Evolutionary conservation across 176 grass and related monocot genomes (phyloP).

Genomic region (Oryza australiensis): DNA sequence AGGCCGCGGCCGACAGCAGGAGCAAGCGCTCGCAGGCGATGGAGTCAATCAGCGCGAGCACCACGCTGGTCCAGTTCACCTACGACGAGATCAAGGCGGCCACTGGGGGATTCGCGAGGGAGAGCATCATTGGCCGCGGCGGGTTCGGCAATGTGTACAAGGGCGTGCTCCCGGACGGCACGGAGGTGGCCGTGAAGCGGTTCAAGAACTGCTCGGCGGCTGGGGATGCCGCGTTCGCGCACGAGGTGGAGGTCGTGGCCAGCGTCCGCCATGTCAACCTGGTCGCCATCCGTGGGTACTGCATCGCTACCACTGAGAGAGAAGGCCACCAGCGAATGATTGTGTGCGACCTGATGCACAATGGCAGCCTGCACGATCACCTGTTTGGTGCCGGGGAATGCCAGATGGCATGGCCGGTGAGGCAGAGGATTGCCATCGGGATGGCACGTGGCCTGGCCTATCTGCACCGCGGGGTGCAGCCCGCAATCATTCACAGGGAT

Average conservation of each 20-base stretch:
- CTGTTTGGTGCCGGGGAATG: slow-evolving; percentile 52
- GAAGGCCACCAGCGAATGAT: slow-evolving; percentile 96
- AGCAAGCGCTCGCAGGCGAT: slow-evolving; percentile 59
- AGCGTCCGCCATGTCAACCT: slow-evolving; percentile 92
- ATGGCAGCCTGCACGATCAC: slow-evolving; percentile 92
- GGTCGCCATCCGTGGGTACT: slow-evolving; percentile 73
- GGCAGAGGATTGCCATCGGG: slow-evolving; percentile 80
- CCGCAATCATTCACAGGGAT: slow-evolving; percentile 92
- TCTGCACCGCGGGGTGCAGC: slow-evolving; percentile 65
- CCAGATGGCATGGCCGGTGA: slow-evolving; percentile 58
- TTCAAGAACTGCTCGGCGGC: slow-evolving; percentile 92
- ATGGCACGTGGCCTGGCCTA: slow-evolving; percentile 78
- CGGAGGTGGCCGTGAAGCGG: slow-evolving; percentile 73
- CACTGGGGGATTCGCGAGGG: slow-evolving; percentile 54
- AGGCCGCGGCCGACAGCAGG: slow-evolving; percentile 27
- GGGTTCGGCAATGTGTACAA: slow-evolving; percentile 92
- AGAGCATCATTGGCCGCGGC: slow-evolving; percentile 73
- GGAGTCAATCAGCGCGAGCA: slow-evolving; percentile 85
- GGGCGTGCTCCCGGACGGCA: slow-evolving; percentile 56
- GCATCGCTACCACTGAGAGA: slow-evolving; percentile 67
- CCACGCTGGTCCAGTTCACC: slow-evolving; percentile 79
- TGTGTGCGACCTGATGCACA: slow-evolving; percentile 84
- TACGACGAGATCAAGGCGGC: slow-evolving; percentile 80
- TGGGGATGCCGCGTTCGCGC: slow-evolving; percentile 69
- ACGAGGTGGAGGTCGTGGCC: slow-evolving; percentile 97